These are phyloP conservation scores for Spathaspora gorwiae DNA, from an alignment of 805 yeast species.

Conservation along the genomic window DNA sequence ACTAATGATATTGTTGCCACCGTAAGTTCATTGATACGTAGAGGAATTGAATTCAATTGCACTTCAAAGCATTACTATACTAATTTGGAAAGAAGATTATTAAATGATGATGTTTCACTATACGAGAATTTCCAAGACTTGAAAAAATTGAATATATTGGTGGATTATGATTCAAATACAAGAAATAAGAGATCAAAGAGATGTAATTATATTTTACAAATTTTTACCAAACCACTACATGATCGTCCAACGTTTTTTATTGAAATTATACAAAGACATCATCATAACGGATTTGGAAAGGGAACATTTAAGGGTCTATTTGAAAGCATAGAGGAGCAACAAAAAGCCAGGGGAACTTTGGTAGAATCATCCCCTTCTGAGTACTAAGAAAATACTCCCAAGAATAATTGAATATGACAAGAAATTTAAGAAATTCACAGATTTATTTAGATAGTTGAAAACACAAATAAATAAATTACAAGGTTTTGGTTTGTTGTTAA, in stretches of 20 bases:
- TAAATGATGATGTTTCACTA: slow-evolving; percentile 39
- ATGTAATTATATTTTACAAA: slow-evolving; percentile 71
- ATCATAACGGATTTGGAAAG: slow-evolving; percentile 84
- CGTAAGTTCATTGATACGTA: slow-evolving; percentile 46
- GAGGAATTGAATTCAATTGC: slow-evolving; percentile 68
- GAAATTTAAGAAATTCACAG: too few species aligned
- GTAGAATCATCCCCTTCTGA: slow-evolving; percentile 5
- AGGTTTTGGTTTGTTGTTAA: too few species aligned
- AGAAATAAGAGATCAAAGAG: slow-evolving; percentile 15
- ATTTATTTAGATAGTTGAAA: too few species aligned
- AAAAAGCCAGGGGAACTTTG: slow-evolving; percentile 63
- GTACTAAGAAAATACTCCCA: not conserved
- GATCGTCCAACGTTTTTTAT: slow-evolving; percentile 80
- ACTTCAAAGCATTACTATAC: slow-evolving; percentile 58
- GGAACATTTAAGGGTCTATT: slow-evolving; percentile 83
- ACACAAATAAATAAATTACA: too few species aligned
- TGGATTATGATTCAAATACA: slow-evolving; percentile 66
- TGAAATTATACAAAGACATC: slow-evolving; percentile 75
- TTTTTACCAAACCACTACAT: slow-evolving; percentile 71
- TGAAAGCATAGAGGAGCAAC: slow-evolving; percentile 78
- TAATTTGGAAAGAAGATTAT: slow-evolving; percentile 43
- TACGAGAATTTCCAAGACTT: slow-evolving; percentile 50
- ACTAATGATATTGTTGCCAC: slow-evolving; percentile 59
- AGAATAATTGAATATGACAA: not conserved
- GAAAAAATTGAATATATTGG: slow-evolving; percentile 52